Conservation (phyloP, 441 rosid genomes). For the Euphorbia schlechtendalii region DNA sequence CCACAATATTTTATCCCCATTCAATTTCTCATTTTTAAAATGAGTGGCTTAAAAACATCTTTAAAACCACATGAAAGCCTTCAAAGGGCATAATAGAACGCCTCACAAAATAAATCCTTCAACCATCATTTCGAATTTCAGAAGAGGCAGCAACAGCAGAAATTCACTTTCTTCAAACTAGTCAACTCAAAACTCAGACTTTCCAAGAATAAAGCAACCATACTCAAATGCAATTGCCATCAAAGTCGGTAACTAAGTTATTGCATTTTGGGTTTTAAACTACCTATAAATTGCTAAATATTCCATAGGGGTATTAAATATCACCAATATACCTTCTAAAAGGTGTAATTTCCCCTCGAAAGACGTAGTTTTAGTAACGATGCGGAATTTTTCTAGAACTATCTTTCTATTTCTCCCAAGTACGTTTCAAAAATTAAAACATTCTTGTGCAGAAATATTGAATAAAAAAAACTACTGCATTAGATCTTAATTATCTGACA, state of each 20-base stretch:
- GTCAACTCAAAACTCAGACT: not conserved
- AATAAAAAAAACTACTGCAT: not conserved
- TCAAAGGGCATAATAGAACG: too few relatives aligned
- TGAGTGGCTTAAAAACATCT: not conserved
- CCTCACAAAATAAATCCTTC: not conserved
- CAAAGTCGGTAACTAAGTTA: not conserved
- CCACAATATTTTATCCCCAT: too few relatives aligned
- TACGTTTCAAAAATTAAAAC: not conserved
- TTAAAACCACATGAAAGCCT: not conserved
- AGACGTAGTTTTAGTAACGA: not conserved
- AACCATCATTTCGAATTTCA: not conserved
- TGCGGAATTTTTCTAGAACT: not conserved
- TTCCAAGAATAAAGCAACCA: not conserved
- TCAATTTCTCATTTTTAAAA: too few relatives aligned
- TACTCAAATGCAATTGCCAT: not conserved
- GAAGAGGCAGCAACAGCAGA: not conserved
- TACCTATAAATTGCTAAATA: too few relatives aligned
- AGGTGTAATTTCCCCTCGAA: not conserved
- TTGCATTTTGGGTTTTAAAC: not conserved
- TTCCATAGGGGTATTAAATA: not conserved
- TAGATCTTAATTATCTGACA: slow-evolving; percentile 3
- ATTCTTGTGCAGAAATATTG: too few relatives aligned
- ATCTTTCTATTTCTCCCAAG: not conserved
- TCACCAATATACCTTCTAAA: not conserved
- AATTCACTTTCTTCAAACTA: not conserved